Evolutionary conservation across 768 basidiomycete species (phyloP), one percentile per base, ranked within the genome.

Genomic region (Boletus edulis): DNA sequence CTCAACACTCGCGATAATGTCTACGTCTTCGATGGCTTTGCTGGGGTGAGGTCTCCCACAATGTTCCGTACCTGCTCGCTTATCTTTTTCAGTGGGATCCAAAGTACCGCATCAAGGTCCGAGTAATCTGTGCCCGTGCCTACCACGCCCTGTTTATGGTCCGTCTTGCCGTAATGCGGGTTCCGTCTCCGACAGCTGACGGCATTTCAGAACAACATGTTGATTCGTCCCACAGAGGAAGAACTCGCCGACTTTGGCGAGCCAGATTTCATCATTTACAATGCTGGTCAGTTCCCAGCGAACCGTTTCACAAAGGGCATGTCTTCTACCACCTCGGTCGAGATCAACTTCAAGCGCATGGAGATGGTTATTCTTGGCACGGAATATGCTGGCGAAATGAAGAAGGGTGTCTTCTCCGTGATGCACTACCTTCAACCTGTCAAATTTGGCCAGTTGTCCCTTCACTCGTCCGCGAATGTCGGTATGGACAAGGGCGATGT

Each of bases 281-380:
- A 98, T 74, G 97, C 97, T 44, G 97, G 97, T 60, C 95, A 98
- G 73, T 98, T 99, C 87, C 96, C 97, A 14, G 97, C 97, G 64
- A 99, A 99, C 74, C 90, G 97, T 42, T 98, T 98, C 83, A 99
- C 97, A 57, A 94, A 97, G 79, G 97, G 97, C 74, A 98, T 98
- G 97, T 96, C 93, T 58, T 97, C 94, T 11, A 92, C 94, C 31
- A 98, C 97, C 7, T 97, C 95, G 3, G 96, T 99, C 47, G 96
- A 98, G 77, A 93, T 99, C 80, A 99, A 99, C 84, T 98, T 99
- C 77, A 97, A 97, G 81, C 91, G 97, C 39, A 97, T 94, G 94
- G 97, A 99, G 75, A 99, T 99, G 97, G 96, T 99, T 67, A 98
- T 99, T 68, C 91, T 99, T 64, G 96, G 91, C 52, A 96, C 94